Percentiles rank a stretch among this genome's conserved stretches.
phyloP scores from a whole-genome alignment of 257 asterid genomes.

The Oldenlandia corymbosa region DNA sequence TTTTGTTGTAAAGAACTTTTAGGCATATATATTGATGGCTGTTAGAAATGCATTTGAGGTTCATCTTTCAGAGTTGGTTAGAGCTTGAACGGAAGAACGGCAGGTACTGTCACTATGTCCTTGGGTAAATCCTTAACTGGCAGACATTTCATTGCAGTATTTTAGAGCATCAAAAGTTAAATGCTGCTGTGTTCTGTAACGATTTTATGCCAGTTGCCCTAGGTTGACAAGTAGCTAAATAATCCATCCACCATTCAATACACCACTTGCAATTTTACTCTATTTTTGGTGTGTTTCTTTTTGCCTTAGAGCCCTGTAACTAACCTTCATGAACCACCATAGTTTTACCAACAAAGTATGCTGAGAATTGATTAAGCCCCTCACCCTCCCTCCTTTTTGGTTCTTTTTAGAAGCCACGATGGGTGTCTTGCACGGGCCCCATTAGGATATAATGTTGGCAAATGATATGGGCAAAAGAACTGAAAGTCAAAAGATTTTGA shows the following conservation, averaged over 20 bases:
- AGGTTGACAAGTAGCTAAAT: conserved; percentile 4
- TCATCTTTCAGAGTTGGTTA: neutral
- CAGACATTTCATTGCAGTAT: neutral
- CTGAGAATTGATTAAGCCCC: no score
- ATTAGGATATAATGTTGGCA: no score
- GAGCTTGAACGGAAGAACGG: neutral
- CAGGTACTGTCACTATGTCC: neutral
- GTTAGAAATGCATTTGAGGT: conserved; percentile 1
- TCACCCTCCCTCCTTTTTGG: no score
- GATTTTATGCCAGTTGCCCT: no score
- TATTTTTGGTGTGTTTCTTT: neutral
- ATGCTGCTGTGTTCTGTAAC: no score
- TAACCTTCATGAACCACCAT: neutral
- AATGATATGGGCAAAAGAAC: no score
- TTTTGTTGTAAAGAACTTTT: neutral
- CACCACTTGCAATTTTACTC: neutral
- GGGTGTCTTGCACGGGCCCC: neutral
- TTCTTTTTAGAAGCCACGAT: neutral
- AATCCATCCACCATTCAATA: conserved; percentile 6
- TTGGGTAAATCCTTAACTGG: neutral
- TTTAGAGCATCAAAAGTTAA: no score
- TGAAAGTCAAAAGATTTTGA: no score
- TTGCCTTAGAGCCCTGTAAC: neutral
- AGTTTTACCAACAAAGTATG: neutral
- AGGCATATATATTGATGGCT: neutral